Conservation (phyloP, 352 stramenopile genomes). For the Blastocystis hominis region DNA sequence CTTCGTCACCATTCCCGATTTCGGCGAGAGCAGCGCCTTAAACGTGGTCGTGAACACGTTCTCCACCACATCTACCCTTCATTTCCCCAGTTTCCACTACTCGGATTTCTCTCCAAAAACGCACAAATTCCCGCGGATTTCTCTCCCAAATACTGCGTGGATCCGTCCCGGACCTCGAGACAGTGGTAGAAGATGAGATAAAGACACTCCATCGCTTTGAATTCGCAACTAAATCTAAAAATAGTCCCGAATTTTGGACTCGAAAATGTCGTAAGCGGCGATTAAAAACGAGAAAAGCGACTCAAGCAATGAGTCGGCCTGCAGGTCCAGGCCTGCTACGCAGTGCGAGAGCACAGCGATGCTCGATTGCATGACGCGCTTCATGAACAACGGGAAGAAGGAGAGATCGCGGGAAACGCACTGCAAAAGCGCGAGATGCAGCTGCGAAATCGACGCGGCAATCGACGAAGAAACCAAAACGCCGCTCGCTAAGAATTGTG, state of each 20-base stretch:
- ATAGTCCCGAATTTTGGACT: background rate
- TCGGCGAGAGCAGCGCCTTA: slow-evolving; percentile 2
- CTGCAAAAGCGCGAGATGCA: background rate
- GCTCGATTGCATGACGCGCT: background rate
- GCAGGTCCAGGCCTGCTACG: background rate
- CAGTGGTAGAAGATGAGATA: slow-evolving; percentile 30
- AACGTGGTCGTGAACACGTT: background rate
- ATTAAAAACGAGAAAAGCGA: slow-evolving; percentile 19
- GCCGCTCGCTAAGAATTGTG: background rate
- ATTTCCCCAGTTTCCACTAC: too few relatives aligned
- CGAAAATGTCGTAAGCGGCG: background rate
- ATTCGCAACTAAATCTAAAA: slow-evolving; percentile 19
- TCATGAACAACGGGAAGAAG: slow-evolving; percentile 35
- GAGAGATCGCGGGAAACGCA: background rate
- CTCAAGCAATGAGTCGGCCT: background rate
- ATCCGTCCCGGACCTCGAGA: background rate
- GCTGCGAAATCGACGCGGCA: background rate
- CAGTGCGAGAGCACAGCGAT: background rate
- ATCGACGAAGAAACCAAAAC: background rate
- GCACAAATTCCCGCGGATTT: background rate
- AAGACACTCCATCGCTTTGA: slow-evolving; percentile 38
- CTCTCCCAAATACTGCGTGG: background rate
- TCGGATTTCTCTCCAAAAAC: background rate
- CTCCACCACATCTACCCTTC: background rate
- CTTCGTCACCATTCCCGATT: slow-evolving; percentile 5